Evolutionary conservation across 768 basidiomycete genomes (phyloP).

Genomic region (Suillus tomentosus): DNA sequence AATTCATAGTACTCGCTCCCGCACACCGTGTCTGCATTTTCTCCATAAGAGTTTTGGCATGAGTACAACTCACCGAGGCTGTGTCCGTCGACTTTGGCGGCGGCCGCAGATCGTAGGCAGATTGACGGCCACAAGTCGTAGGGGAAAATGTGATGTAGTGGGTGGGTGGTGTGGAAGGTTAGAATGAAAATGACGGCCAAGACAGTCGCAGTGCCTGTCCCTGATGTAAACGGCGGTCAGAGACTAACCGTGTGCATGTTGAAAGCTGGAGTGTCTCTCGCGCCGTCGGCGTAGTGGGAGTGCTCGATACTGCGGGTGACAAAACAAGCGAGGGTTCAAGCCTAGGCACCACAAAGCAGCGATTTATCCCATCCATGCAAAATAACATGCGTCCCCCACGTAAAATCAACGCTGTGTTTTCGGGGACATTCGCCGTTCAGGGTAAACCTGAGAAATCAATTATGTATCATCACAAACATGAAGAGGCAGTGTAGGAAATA

Average conservation of each 20-base stretch:
- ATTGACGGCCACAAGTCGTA: background rate
- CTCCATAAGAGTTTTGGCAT: background rate
- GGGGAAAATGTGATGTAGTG: background rate
- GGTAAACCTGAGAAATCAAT: conserved; percentile 44
- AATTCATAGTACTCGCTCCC: background rate
- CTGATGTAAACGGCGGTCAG: background rate
- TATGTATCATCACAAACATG: conserved; percentile 14
- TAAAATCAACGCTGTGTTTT: background rate
- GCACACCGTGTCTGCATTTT: background rate
- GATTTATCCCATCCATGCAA: background rate
- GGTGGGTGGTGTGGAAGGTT: no score
- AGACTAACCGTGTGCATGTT: background rate
- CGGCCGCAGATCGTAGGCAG: background rate
- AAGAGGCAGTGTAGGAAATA: conserved; percentile 23
- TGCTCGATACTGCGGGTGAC: no score
- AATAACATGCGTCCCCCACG: background rate
- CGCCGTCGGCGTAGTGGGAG: background rate
- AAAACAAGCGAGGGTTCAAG: background rate
- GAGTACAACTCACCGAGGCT: background rate
- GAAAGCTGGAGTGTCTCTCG: no score
- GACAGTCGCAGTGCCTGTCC: background rate
- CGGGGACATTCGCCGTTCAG: conserved; percentile 38
- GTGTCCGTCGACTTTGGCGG: background rate
- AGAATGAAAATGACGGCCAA: background rate
- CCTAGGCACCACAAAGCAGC: background rate